phyloP scores from a whole-genome alignment of 108 stramenopile genomes.

The Cyclostephanos tholiformis region DNA sequence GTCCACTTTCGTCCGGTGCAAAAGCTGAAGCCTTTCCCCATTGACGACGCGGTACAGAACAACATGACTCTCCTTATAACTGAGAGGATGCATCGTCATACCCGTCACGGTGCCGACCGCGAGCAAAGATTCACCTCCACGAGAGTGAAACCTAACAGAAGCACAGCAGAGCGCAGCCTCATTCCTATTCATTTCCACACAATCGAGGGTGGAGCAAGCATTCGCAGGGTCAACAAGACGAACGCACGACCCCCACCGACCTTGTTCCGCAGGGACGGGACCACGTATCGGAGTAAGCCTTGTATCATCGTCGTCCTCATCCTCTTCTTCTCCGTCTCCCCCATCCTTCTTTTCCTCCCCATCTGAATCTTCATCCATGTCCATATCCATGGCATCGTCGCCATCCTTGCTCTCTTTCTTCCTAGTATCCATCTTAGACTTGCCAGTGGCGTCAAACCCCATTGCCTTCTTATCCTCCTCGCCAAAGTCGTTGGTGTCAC shows the following conservation, averaged over 20 bases:
- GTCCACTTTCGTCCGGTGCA: conserved; percentile 94
- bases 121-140: conserved; percentile 92
- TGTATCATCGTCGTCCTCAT: conserved; percentile 77
- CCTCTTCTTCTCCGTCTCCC: conserved; percentile 76
- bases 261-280: conserved; percentile 81
- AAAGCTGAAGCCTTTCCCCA: conserved; percentile 84
- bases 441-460: conserved; percentile 74
- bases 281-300: conserved; percentile 85
- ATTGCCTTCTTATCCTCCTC: conserved; percentile 75
- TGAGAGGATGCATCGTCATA: conserved; percentile 88
- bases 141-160: conserved; percentile 89
- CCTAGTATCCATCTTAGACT: conserved; percentile 41
- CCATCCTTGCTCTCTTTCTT: conserved; percentile 54
- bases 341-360: conserved; percentile 63
- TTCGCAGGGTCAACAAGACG: conserved; percentile 90
- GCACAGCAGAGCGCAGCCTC: conserved; percentile 94
- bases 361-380: conserved; percentile 77
- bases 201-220: conserved; percentile 78
- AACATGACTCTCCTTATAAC: conserved; percentile 66
- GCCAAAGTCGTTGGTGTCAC: conserved; percentile 93
- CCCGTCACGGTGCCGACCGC: conserved; percentile 93
- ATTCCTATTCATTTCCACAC: conserved; percentile 89
- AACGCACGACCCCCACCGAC: conserved; percentile 95
- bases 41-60: conserved; percentile 86
- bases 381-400: conserved; percentile 61